Base-by-base conservation (phyloP, 805 yeast species). In the Nematodospora valgi region DNA sequence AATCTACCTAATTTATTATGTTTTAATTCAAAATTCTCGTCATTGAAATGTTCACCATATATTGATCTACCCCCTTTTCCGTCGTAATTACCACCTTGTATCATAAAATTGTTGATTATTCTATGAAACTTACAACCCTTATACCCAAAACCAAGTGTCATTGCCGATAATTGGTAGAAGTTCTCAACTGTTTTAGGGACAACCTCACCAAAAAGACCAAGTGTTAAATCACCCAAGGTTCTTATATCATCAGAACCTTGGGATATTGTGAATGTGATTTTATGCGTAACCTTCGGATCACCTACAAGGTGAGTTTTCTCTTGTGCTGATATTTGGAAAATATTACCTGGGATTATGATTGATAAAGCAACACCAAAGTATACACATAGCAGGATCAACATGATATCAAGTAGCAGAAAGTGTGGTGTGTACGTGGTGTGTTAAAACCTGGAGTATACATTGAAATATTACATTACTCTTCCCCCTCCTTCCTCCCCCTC, bases 11-110 rank as follows among this genome's bases (percentile, higher is more conserved):
- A 76, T 53, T 75, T 78, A 62, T 75, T 74, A 73, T 86, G 95
- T 48, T 62, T 78, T 63, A 78, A 70, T 40, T 59, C 52, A 52
- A 84, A 83, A 70, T 81, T 80, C 62, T 78, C 82, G 44, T 76
- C 80, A 5, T 69, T 64, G 28, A 51, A 49, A 15, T 30, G 14
- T 3, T 33, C 37, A 2, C 51, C 51, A 30, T 81, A 83, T 54
- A 83, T 82, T 23, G 87, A 80, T 60, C 76, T 74, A 51, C 97
- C 96, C 51, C 96, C 96, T 47, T 80, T 75, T 42, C 96, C 96
- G 61, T 82, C 78, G 29, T 58, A 54, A 32, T 57, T 59, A 6
- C 72, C 72, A 6, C 67, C 64, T 35, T 67, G 72, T 19, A 66
- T 51, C 59, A 67, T 58, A 37, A 63, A 64, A 33, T 56, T 45